Conservation (phyloP, 148 eudicot genomes). For the Amaranthus palmeri region DNA sequence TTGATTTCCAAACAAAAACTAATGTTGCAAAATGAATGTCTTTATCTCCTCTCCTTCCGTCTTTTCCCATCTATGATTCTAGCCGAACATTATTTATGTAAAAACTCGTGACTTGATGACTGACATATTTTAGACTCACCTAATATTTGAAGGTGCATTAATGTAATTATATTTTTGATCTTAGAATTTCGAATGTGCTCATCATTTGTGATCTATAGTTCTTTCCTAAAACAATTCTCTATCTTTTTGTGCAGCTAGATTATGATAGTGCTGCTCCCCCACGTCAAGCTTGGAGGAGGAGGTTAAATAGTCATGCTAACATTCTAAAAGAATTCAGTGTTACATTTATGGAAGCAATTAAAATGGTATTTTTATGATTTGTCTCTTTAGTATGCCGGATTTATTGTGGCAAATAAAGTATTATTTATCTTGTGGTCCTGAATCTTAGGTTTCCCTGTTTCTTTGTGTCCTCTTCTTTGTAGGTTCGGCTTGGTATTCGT, state of each 20-base stretch:
- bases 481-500: constrained; percentile 92
- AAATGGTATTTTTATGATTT: constrained; percentile 48
- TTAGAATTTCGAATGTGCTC: background rate
- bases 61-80: background rate
- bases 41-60: background rate
- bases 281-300: constrained; percentile 90
- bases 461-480: constrained; percentile 11
- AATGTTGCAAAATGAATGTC: background rate
- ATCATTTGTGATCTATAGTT: background rate
- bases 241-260: constrained; percentile 60
- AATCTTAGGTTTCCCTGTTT: background rate
- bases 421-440: background rate
- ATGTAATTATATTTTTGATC: background rate
- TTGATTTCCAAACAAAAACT: background rate
- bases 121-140: background rate
- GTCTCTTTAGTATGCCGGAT: background rate
- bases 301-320: constrained; percentile 80
- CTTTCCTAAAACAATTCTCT: background rate
- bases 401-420: background rate
- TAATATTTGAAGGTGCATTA: background rate
- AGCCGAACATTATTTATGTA: background rate
- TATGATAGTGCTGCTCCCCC: constrained; percentile 95
- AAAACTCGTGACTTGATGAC: background rate
- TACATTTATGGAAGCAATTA: constrained; percentile 85
- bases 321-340: constrained; percentile 91